phyloP scores from a whole-genome alignment of 805 yeast species.

The Yarrowia porcina region DNA sequence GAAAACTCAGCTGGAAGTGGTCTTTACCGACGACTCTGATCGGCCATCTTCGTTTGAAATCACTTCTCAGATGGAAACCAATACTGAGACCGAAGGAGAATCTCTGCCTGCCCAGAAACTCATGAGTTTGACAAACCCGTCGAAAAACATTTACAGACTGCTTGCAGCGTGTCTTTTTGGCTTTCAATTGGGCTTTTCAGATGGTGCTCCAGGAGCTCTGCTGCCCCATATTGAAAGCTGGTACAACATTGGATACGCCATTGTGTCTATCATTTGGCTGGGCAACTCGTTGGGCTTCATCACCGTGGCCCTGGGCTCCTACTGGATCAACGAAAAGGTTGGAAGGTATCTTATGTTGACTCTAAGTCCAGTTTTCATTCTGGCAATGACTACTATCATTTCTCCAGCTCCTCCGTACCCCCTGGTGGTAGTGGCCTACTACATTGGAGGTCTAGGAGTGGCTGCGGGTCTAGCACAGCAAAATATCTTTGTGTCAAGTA shows the following conservation, averaged over 20 bases:
- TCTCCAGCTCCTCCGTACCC: constrained; percentile 9
- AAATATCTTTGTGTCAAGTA: not conserved
- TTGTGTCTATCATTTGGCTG: constrained; percentile 15
- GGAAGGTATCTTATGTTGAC: constrained; percentile 12
- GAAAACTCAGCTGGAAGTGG: not conserved
- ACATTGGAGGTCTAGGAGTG: constrained; percentile 5
- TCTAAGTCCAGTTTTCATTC: not conserved
- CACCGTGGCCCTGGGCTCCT: not conserved
- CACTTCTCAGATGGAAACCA: not conserved
- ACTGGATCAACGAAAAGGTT: constrained; percentile 11
- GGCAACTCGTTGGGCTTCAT: constrained; percentile 18
- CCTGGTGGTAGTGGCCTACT: not conserved
- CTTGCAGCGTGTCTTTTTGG: constrained; percentile 9
- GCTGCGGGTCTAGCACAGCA: constrained; percentile 16
- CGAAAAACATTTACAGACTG: not conserved
- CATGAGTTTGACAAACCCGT: not conserved
- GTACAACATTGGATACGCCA: constrained; percentile 12
- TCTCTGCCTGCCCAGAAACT: not conserved
- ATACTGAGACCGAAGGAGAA: not conserved
- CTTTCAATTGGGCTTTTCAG: not conserved
- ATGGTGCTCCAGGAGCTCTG: constrained; percentile 21
- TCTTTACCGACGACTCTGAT: not conserved
- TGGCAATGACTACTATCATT: constrained; percentile 10
- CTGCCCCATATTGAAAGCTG: constrained; percentile 17
- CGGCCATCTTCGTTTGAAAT: not conserved